These are phyloP conservation scores for Verticillium alfalfae DNA, from an alignment of 2,329 filamentous ascomycete genomes.

Conservation along the genomic window DNA sequence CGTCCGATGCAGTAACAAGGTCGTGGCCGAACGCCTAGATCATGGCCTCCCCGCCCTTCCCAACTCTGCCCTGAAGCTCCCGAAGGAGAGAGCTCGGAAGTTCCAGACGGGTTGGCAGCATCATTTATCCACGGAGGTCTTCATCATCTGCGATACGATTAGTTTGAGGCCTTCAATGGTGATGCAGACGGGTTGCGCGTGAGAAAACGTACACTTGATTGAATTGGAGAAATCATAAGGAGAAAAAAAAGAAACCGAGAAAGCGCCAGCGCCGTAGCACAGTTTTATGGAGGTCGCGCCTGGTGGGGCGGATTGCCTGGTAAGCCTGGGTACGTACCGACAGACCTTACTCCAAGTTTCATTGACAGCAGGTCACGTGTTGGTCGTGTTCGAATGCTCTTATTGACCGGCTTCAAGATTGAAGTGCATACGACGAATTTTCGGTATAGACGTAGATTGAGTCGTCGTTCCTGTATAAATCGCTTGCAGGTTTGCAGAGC, in stretches of 20 bases:
- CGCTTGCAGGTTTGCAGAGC: too few species aligned
- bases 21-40: constrained; percentile 98
- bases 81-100: constrained; percentile 77
- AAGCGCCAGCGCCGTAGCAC: background rate
- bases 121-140: constrained; percentile 97
- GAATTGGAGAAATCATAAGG: constrained; percentile 97
- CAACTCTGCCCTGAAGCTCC: constrained; percentile 85
- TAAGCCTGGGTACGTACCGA: background rate
- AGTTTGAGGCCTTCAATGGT: constrained; percentile 15
- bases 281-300: background rate
- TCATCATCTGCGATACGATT: constrained; percentile 79
- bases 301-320: background rate
- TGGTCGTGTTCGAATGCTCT: too few species aligned
- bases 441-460: too few species aligned
- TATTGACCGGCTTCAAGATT: too few species aligned
- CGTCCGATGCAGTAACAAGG: constrained; percentile 98
- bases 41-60: constrained; percentile 65
- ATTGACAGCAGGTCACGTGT: too few species aligned
- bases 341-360: too few species aligned
- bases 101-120: constrained; percentile 59
- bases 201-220: constrained; percentile 75
- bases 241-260: constrained; percentile 38
- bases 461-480: too few species aligned
- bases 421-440: too few species aligned
- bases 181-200: constrained; percentile 4